A percentile compares a stretch with the other conserved stretches of the same genome.
phyloP scores from a whole-genome alignment of 1,139 yeast genomes.

The Candida tunisiensis region DNA sequence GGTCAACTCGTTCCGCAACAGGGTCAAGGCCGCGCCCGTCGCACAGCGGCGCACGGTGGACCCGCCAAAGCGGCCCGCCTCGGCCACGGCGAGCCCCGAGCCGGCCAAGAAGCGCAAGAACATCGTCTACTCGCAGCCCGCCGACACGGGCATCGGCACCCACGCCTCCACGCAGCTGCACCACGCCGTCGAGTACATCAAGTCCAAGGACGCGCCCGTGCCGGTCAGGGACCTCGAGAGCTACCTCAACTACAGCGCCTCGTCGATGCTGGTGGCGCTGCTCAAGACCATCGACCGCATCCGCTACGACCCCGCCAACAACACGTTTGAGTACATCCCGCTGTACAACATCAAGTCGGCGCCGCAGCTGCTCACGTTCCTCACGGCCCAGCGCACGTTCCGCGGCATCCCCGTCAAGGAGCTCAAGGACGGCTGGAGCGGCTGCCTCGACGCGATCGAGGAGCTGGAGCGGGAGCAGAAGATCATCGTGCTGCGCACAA shows the following conservation, averaged over 20 bases:
- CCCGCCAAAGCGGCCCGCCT: slow-evolving; percentile 6
- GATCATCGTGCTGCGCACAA: slow-evolving; percentile 69
- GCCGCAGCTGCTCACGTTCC: slow-evolving; percentile 55
- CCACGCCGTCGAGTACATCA: slow-evolving; percentile 79
- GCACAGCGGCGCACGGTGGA: slow-evolving; percentile 21
- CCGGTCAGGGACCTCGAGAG: slow-evolving; percentile 41
- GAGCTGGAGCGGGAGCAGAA: slow-evolving; percentile 62
- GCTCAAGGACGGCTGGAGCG: slow-evolving; percentile 92
- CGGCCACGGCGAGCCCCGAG: slow-evolving; percentile 4
- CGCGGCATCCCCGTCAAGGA: slow-evolving; percentile 83
- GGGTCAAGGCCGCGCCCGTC: slow-evolving; percentile 39
- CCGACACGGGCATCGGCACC: slow-evolving; percentile 27
- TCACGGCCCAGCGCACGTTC: slow-evolving; percentile 72
- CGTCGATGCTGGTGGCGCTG: slow-evolving; percentile 36
- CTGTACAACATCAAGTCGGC: slow-evolving; percentile 74
- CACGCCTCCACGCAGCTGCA: slow-evolving; percentile 70
- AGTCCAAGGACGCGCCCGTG: slow-evolving; percentile 53
- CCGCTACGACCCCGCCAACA: slow-evolving; percentile 21
- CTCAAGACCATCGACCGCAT: slow-evolving; percentile 64
- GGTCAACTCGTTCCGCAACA: slow-evolving; percentile 42
- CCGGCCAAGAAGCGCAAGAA: slow-evolving; percentile 6
- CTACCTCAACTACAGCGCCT: slow-evolving; percentile 29
- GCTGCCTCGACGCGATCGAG: slow-evolving; percentile 64
- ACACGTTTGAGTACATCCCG: slow-evolving; percentile 74
- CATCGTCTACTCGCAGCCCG: slow-evolving; percentile 12